phyloP scores from a whole-genome alignment of 2,329 filamentous ascomycete genomes.

The Xylariaceae sp. region DNA sequence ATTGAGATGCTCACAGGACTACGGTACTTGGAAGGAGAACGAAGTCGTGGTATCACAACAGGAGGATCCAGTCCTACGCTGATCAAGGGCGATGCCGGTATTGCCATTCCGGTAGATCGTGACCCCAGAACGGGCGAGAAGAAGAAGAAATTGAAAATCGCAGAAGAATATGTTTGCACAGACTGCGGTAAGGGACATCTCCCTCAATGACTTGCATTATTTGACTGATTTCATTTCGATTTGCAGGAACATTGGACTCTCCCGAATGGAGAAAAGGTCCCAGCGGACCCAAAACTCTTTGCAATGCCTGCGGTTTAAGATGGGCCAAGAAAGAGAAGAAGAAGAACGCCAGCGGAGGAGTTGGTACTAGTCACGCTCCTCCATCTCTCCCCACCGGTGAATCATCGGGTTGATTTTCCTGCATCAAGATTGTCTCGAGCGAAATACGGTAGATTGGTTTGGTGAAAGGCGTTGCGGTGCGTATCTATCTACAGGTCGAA shows the following conservation, averaged over 20 bases:
- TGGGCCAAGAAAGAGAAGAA: conserved; percentile 85
- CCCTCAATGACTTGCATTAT: neutral
- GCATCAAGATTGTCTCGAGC: neutral
- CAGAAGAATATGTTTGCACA: conserved; percentile 89
- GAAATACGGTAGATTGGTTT: neutral
- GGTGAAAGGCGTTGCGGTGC: neutral
- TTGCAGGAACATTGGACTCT: conserved; percentile 72
- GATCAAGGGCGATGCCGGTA: conserved; percentile 81
- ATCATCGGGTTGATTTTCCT: conserved; percentile 2
- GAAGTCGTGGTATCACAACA: conserved; percentile 82
- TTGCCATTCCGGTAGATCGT: conserved; percentile 76
- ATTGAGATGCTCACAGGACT: conserved; percentile 93
- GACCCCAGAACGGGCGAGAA: conserved; percentile 70
- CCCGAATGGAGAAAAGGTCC: conserved; percentile 96
- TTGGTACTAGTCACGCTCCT: conserved; percentile 1
- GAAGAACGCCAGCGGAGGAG: conserved; percentile 28
- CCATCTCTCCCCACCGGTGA: conserved; percentile 8
- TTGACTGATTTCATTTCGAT: conserved; percentile 9
- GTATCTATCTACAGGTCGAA: conserved; percentile 1
- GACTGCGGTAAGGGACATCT: conserved; percentile 68
- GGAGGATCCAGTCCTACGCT: conserved; percentile 76
- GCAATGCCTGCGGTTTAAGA: conserved; percentile 83
- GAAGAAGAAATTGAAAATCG: conserved; percentile 81
- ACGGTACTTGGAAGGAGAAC: conserved; percentile 82
- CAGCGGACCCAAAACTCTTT: conserved; percentile 87